Conservation (phyloP, 163 green algal species). For the Chloromonas sp. region DNA sequence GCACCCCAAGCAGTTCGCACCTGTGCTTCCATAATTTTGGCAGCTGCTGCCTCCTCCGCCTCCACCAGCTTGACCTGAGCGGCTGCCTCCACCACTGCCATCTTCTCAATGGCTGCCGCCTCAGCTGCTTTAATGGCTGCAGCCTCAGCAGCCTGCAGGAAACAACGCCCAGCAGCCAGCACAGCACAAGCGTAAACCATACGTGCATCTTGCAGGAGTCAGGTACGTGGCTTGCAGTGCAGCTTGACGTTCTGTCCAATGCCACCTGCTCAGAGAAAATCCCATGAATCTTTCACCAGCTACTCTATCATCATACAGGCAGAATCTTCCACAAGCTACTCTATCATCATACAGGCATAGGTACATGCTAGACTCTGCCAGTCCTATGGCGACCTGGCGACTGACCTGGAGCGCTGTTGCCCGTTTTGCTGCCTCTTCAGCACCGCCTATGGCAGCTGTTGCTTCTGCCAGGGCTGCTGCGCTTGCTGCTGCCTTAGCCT, state of each 20-base stretch:
- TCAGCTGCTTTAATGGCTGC: not conserved
- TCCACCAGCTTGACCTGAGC: not conserved
- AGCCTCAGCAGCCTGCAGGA: not conserved
- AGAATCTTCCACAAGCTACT: too few species aligned
- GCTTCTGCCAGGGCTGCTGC: not conserved
- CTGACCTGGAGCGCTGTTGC: not conserved
- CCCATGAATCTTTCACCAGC: too few species aligned
- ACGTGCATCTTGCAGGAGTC: too few species aligned
- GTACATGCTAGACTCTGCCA: too few species aligned
- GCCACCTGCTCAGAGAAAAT: too few species aligned
- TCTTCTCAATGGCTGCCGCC: not conserved
- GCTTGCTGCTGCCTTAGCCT: not conserved
- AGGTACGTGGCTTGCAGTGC: too few species aligned
- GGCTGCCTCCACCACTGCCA: not conserved
- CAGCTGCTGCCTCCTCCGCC: not conserved
- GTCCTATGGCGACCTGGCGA: too few species aligned
- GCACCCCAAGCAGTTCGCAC: too few species aligned
- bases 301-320: too few species aligned
- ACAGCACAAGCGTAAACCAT: too few species aligned
- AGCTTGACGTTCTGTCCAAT: too few species aligned
- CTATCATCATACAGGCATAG: too few species aligned
- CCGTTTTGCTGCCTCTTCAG: not conserved
- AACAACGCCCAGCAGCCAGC: not conserved
- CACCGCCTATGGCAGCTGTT: not conserved
- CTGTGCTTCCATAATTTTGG: not conserved